Evolutionary conservation across 345 rosid genomes (phyloP).

Genomic region (Gossypium thurberi): DNA sequence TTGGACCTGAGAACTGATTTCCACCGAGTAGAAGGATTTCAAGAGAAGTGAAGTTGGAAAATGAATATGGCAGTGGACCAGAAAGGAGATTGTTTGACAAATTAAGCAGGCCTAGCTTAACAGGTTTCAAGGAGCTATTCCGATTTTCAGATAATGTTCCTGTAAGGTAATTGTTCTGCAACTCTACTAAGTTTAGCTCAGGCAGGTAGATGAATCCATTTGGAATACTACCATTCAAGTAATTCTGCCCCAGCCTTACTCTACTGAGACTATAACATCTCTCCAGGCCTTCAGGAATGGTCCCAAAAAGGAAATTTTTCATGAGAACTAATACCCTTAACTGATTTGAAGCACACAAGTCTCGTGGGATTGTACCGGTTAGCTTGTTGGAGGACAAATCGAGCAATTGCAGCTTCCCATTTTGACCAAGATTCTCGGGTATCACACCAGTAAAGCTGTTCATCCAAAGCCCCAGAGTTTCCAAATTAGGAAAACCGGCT

Average conservation of each 20-base stretch:
- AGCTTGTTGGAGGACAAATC: slow-evolving; percentile 73
- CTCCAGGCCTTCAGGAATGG: slow-evolving; percentile 54
- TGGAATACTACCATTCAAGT: slow-evolving; percentile 56
- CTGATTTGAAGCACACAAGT: slow-evolving; percentile 39
- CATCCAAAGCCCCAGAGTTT: slow-evolving; percentile 47
- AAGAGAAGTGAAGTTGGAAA: slow-evolving; percentile 48
- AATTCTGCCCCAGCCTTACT: slow-evolving; percentile 62
- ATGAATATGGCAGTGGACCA: slow-evolving; percentile 43
- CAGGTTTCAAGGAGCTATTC: slow-evolving; percentile 23
- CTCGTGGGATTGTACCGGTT: slow-evolving; percentile 50
- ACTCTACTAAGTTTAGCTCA: slow-evolving; percentile 41
- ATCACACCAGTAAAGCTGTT: slow-evolving; percentile 65
- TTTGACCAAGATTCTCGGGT: slow-evolving; percentile 48
- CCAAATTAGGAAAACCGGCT: slow-evolving; percentile 42
- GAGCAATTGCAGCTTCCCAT: slow-evolving; percentile 43
- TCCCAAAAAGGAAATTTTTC: slow-evolving; percentile 57
- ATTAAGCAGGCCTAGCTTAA: slow-evolving; percentile 44
- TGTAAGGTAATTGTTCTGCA: slow-evolving; percentile 52
- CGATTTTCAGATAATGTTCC: slow-evolving; percentile 38
- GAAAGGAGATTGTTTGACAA: slow-evolving; percentile 49
- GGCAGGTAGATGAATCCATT: slow-evolving; percentile 57
- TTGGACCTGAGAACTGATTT: slow-evolving; percentile 44
- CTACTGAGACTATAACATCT: slow-evolving; percentile 39
- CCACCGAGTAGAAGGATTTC: slow-evolving; percentile 46
- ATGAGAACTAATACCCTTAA: slow-evolving; percentile 39